These are phyloP conservation scores for Monilinia laxa DNA, from an alignment of 2,329 filamentous ascomycete genomes.

Conservation along the genomic window DNA sequence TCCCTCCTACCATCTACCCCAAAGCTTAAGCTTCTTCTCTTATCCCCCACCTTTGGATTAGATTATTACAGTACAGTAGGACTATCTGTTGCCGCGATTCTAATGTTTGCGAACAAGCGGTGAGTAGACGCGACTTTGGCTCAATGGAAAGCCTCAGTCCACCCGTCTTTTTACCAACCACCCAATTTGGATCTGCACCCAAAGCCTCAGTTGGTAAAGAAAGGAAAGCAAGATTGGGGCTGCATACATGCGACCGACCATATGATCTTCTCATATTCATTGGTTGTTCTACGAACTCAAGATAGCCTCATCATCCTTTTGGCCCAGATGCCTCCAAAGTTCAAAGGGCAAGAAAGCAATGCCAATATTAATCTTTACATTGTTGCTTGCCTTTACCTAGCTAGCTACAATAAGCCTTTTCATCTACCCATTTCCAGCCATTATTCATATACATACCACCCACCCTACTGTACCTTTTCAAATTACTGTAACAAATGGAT, in stretches of 20 bases:
- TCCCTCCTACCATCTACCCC: neutral
- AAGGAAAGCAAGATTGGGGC: slow-evolving; percentile 7
- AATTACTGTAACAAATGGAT: neutral
- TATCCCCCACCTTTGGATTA: slow-evolving; percentile 14
- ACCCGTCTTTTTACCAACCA: too few relatives aligned
- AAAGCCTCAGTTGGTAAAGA: neutral
- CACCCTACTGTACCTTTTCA: neutral
- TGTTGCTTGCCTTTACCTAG: neutral
- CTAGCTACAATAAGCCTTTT: neutral
- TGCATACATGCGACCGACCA: slow-evolving; percentile 17
- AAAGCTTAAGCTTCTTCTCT: neutral
- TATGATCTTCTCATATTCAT: neutral
- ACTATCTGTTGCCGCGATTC: slow-evolving; percentile 2
- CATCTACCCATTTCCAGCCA: neutral
- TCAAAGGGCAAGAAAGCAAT: neutral
- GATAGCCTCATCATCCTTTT: slow-evolving; percentile 20
- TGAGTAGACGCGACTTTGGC: slow-evolving; percentile 16
- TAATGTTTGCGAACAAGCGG: slow-evolving; percentile 21
- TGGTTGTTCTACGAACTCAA: slow-evolving; percentile 6
- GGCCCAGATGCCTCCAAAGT: slow-evolving; percentile 1
- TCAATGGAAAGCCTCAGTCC: too few relatives aligned
- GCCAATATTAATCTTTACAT: neutral
- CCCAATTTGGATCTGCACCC: slow-evolving; percentile 1
- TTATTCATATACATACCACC: neutral
- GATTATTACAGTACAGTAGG: too few relatives aligned